Evolutionary conservation across 1,284 basidiomycete species (phyloP).

Genomic region (Ganoderma lingzhi): DNA sequence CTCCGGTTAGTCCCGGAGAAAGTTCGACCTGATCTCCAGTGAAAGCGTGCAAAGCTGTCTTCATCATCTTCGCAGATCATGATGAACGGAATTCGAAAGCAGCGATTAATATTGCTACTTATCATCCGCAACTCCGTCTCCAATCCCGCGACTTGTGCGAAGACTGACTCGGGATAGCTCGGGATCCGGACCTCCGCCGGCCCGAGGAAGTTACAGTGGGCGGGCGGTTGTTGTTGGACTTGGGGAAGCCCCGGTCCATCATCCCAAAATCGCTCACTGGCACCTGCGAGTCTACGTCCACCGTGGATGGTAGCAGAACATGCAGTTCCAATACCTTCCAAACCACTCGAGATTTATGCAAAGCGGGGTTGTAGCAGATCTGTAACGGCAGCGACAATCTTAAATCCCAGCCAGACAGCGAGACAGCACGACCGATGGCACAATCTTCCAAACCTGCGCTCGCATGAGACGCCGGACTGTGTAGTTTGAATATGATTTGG

Average conservation of each 20-base stretch:
- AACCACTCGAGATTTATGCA: neutral
- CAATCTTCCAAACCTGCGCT: neutral
- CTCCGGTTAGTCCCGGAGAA: no score
- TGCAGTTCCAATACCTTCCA: neutral
- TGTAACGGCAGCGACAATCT: neutral
- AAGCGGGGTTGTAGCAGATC: neutral
- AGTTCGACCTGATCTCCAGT: no score
- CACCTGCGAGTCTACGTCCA: no score
- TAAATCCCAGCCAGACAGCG: neutral
- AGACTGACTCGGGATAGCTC: neutral
- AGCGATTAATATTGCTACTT: neutral
- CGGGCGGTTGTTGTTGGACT: no score
- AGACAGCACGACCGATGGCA: neutral
- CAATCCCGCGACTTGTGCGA: neutral
- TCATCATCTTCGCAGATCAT: neutral
- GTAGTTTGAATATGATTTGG: neutral
- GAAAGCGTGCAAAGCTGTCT: neutral
- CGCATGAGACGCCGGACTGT: neutral
- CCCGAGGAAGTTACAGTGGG: neutral
- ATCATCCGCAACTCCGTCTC: neutral
- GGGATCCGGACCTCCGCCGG: neutral
- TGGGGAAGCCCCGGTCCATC: no score
- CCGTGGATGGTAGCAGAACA: no score
- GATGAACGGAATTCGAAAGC: neutral
- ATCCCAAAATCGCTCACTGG: no score